Evolutionary conservation across 2,329 filamentous ascomycete genomes (phyloP), one percentile per base, ranked within the genome.

Genomic region (Penicillium oxalicum): DNA sequence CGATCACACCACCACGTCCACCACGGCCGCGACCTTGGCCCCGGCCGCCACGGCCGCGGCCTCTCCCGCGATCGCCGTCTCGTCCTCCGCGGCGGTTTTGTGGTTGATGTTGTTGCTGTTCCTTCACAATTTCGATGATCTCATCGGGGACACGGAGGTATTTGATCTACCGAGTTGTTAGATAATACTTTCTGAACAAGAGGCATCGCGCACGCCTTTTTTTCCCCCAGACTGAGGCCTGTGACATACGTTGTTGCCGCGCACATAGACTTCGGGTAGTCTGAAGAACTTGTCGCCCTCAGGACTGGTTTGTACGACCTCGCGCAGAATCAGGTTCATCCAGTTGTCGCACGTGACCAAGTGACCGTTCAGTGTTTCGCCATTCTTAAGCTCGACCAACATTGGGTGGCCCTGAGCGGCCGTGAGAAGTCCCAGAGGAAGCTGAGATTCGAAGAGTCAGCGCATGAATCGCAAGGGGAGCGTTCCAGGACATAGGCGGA

Each of bases 291-390:
- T 91, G 71, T 97, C 91, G 54, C 90, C 93, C 64, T 97, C 91
- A 25, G 91, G 84, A 67, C 87, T 95, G 13, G 93, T 97, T 73
- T 97, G 91, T 33, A 97, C 88, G 24, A 98, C 94, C 70, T 97
- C 93, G 71, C 93, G 95, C 58, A 98, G 74, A 2, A 91, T 97
- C 61, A 98, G 76, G 74, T 98, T 98, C 93, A 98, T 98, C 90
- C 93, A 98, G 42, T 91, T 98, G 71, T 98, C 93, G 82, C 91
- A 98, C 70, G 86, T 89, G 70, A 96, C 87, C 51, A 98, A 78
- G 66, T 96, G 90, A 55, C 93, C 93, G 74, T 97, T 98, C 52
- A 98, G 81, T 0, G 93, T 97, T 73, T 98, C 91, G 74, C 91
- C 91, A 66, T 91, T 95, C 78, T 96, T 96, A 58, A 96, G 86